Conservation (phyloP, 768 basidiomycete genomes). For the Suillus decipiens region DNA sequence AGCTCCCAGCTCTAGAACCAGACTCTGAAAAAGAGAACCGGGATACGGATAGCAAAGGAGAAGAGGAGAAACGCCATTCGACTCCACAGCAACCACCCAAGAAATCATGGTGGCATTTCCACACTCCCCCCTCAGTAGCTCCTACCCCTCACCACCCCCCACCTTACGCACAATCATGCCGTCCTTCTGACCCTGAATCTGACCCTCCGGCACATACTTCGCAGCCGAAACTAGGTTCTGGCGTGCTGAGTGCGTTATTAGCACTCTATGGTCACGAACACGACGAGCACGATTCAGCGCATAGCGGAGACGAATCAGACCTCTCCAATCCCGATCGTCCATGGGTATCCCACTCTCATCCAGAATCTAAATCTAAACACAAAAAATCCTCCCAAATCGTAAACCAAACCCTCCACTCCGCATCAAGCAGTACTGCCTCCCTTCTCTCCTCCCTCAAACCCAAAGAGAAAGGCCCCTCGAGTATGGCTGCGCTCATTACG, state of each 20-base stretch:
- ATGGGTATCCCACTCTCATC: slow-evolving; percentile 14
- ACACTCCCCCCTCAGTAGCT: not conserved
- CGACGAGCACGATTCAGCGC: slow-evolving; percentile 19
- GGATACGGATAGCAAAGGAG: slow-evolving; percentile 13
- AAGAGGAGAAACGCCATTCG: slow-evolving; percentile 3
- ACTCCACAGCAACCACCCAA: not conserved
- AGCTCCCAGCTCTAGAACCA: slow-evolving; percentile 6
- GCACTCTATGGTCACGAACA: slow-evolving; percentile 52
- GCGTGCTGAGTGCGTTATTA: slow-evolving; percentile 67
- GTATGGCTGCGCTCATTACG: slow-evolving; percentile 63
- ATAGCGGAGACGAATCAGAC: slow-evolving; percentile 20
- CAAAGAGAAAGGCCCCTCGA: slow-evolving; percentile 17
- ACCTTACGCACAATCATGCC: not conserved
- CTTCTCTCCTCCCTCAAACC: slow-evolving; percentile 15
- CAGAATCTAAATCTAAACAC: not conserved
- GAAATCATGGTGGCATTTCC: slow-evolving; percentile 5
- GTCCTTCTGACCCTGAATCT: slow-evolving; percentile 12
- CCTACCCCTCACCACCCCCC: slow-evolving; percentile 7
- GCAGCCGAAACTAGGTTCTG: slow-evolving; percentile 37
- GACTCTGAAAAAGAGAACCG: not conserved
- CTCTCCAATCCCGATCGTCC: slow-evolving; percentile 22
- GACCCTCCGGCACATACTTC: slow-evolving; percentile 15
- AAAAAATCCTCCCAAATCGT: slow-evolving; percentile 10
- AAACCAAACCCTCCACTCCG: slow-evolving; percentile 21
- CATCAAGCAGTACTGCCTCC: slow-evolving; percentile 27